phyloP scores from a whole-genome alignment of 163 green algal species.

The Scenedesmus sp. region DNA sequence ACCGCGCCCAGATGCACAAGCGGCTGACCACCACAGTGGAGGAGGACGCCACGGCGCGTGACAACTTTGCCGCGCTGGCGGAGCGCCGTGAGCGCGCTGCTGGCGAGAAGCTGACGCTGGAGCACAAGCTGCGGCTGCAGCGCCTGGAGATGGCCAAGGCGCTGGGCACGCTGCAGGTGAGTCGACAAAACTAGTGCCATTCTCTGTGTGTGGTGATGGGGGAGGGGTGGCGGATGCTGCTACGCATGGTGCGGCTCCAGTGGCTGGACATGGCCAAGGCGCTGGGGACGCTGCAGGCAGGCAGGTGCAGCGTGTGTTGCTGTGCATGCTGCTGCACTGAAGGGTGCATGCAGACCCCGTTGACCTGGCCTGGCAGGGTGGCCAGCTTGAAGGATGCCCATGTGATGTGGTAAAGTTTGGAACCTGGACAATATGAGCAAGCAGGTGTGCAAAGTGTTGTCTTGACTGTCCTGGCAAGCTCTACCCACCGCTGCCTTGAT shows the following conservation, averaged over 20 bases:
- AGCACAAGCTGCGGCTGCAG: slow-evolving; percentile 51
- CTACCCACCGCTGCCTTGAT: too few relatives aligned
- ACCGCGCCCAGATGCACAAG: slow-evolving; percentile 7
- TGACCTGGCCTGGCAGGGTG: background rate
- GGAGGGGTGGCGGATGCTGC: too few relatives aligned
- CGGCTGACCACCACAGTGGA: slow-evolving; percentile 46
- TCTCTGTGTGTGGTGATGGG: too few relatives aligned
- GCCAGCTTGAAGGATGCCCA: background rate
- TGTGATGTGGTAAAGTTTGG: too few relatives aligned
- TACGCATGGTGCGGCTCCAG: too few relatives aligned
- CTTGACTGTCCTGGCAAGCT: background rate
- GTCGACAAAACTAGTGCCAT: too few relatives aligned
- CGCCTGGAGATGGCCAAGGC: slow-evolving; percentile 37
- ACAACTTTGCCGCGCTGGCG: slow-evolving; percentile 20
- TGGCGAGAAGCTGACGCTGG: slow-evolving; percentile 43
- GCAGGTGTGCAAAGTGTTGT: background rate
- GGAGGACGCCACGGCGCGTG: slow-evolving; percentile 29
- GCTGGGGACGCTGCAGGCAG: background rate
- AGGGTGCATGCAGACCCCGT: too few relatives aligned
- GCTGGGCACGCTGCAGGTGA: slow-evolving; percentile 27
- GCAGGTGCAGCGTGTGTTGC: too few relatives aligned
- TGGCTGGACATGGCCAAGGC: background rate
- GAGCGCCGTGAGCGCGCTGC: slow-evolving; percentile 34
- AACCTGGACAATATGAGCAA: too few relatives aligned
- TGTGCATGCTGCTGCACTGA: too few relatives aligned